These are phyloP conservation scores for Debaryomyces subglobosus DNA, from an alignment of 1,139 yeast genomes.

Conservation along the genomic window DNA sequence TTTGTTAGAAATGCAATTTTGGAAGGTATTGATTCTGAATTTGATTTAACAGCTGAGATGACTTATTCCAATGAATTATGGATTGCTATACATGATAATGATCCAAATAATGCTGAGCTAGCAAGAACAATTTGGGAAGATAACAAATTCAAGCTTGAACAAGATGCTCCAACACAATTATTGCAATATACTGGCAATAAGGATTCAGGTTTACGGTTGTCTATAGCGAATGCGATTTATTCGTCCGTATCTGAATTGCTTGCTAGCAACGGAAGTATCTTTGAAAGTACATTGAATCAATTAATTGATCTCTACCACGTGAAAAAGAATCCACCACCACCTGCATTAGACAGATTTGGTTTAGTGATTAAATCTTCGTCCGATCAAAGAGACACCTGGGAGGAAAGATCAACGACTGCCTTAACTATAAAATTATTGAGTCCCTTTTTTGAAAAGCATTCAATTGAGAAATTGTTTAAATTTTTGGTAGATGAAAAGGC, in stretches of 20 bases:
- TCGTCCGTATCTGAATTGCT: slow-evolving; percentile 40
- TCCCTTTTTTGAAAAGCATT: slow-evolving; percentile 39
- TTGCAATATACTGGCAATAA: slow-evolving; percentile 51
- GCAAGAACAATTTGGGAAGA: slow-evolving; percentile 89
- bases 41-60: slow-evolving; percentile 65
- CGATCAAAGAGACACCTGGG: slow-evolving; percentile 77
- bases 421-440: slow-evolving; percentile 63
- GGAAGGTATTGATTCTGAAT: slow-evolving; percentile 85
- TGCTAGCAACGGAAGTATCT: slow-evolving; percentile 25
- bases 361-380: slow-evolving; percentile 65
- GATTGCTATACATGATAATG: slow-evolving; percentile 79
- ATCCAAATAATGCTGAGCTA: slow-evolving; percentile 59
- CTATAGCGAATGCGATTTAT: slow-evolving; percentile 63
- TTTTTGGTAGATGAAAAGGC: slow-evolving; percentile 66
- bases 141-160: slow-evolving; percentile 54
- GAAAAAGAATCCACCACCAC: slow-evolving; percentile 75
- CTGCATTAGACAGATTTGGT: slow-evolving; percentile 78
- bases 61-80: slow-evolving; percentile 69
- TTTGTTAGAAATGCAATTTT: slow-evolving; percentile 79
- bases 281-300: slow-evolving; percentile 39
- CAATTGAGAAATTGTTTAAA: slow-evolving; percentile 53
- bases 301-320: slow-evolving; percentile 59
- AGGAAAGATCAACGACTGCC: slow-evolving; percentile 81
- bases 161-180: slow-evolving; percentile 48
- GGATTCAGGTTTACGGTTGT: slow-evolving; percentile 68